Evolutionary conservation across 169 alveolate species (phyloP).

Genomic region (Plasmodium coatneyi): DNA sequence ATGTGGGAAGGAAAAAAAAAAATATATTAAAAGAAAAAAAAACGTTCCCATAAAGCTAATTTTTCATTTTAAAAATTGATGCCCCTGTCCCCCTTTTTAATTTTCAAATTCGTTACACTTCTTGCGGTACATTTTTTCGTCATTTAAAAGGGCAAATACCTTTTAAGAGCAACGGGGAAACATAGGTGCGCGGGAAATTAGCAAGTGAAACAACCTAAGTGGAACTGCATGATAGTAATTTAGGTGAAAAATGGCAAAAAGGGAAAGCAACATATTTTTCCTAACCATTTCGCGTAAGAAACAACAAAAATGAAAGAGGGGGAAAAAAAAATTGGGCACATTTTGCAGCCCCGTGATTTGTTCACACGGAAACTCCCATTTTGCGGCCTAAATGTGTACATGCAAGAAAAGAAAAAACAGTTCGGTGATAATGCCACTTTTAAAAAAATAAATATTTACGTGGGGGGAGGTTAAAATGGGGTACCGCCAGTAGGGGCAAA

Average conservation of each 20-base stretch:
- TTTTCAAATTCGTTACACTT: neutral
- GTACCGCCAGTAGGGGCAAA: neutral
- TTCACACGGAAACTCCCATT: neutral
- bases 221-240: neutral
- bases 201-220: neutral
- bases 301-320: neutral
- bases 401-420: neutral
- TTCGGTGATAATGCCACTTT: neutral
- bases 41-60: neutral
- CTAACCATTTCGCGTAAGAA: neutral
- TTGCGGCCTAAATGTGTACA: neutral
- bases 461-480: neutral
- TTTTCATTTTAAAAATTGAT: neutral
- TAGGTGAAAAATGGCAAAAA: neutral
- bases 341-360: neutral
- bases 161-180: neutral
- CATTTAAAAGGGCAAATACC: neutral
- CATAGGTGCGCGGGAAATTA: neutral
- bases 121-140: neutral
- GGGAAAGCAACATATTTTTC: neutral
- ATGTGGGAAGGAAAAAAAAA: neutral
- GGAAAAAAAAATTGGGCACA: neutral
- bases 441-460: neutral
- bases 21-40: neutral
- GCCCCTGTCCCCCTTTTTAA: neutral